These are phyloP conservation scores for Fusarium continuum DNA, from an alignment of 2,329 filamentous ascomycete species.

Conservation along the genomic window DNA sequence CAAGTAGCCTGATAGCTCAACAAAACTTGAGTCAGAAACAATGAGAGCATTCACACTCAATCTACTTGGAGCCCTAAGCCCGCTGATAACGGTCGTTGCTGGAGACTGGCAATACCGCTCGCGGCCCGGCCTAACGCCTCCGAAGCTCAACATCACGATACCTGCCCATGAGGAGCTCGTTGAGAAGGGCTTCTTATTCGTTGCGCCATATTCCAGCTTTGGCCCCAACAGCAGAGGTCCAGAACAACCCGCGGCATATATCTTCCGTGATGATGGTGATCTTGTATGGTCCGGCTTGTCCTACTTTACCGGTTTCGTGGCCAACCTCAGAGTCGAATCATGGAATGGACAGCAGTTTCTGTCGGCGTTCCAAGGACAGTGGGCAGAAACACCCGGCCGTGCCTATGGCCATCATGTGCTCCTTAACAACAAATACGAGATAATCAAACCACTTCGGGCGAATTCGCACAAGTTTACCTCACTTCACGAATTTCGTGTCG, in stretches of 20 bases:
- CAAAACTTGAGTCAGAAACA: background rate
- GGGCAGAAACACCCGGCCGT: background rate
- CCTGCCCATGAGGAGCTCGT: background rate
- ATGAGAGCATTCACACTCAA: background rate
- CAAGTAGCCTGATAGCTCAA: background rate
- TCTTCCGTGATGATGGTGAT: background rate
- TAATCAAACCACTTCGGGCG: background rate
- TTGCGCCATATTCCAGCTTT: background rate
- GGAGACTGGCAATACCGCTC: background rate
- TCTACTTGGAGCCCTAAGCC: background rate
- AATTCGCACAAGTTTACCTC: background rate
- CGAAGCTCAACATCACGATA: background rate
- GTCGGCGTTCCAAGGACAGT: background rate
- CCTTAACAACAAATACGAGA: background rate
- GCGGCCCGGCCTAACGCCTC: background rate
- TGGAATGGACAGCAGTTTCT: background rate
- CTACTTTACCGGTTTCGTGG: background rate
- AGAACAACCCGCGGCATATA: background rate
- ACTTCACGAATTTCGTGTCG: background rate
- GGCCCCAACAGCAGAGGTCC: background rate
- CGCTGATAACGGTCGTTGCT: background rate
- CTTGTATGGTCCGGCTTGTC: background rate
- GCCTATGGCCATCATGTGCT: background rate
- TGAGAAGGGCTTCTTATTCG: background rate
- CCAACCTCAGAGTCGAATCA: background rate